A percentile compares a stretch with the other conserved stretches of the same genome.
Evolutionary conservation across 1,284 basidiomycete species (phyloP).

Genomic region (Chondrostereum purpureum): DNA sequence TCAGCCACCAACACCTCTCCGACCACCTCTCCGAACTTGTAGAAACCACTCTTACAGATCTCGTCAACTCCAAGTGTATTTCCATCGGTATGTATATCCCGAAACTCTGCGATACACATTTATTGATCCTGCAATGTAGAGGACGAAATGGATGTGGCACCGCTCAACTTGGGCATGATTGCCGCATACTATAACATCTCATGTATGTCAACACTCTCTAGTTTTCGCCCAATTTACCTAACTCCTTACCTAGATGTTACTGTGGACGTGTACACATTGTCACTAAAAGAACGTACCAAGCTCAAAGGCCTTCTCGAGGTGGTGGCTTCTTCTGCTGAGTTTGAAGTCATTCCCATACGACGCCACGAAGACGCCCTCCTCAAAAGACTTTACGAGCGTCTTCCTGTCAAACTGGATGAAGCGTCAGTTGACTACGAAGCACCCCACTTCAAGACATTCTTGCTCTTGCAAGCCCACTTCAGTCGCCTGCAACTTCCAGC

Average conservation of each 20-base stretch:
- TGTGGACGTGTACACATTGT: constrained; percentile 94
- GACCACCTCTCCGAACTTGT: constrained; percentile 96
- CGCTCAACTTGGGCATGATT: constrained; percentile 94
- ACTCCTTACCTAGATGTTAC: constrained; percentile 64
- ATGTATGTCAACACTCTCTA: constrained; percentile 39
- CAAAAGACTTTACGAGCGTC: constrained; percentile 90
- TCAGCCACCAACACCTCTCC: constrained; percentile 87
- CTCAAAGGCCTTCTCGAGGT: constrained; percentile 96
- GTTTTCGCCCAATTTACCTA: constrained; percentile 6
- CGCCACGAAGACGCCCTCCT: constrained; percentile 83
- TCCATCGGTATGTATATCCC: constrained; percentile 59
- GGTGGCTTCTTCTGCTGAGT: constrained; percentile 93
- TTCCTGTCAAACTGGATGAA: constrained; percentile 87
- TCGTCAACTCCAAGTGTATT: constrained; percentile 94
- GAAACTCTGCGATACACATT: not conserved
- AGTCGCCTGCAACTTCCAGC: constrained; percentile 86
- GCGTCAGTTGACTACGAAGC: constrained; percentile 73
- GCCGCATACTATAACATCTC: constrained; percentile 91
- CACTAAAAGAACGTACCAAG: constrained; percentile 95
- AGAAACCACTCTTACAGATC: constrained; percentile 86
- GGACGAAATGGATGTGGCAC: constrained; percentile 89
- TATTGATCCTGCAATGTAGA: constrained; percentile 35
- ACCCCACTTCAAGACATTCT: constrained; percentile 97
- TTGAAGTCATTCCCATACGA: constrained; percentile 91
- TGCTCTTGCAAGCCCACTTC: constrained; percentile 96